Conservation (phyloP, 2,329 filamentous ascomycete species). For the Neoascochyta sp. region DNA sequence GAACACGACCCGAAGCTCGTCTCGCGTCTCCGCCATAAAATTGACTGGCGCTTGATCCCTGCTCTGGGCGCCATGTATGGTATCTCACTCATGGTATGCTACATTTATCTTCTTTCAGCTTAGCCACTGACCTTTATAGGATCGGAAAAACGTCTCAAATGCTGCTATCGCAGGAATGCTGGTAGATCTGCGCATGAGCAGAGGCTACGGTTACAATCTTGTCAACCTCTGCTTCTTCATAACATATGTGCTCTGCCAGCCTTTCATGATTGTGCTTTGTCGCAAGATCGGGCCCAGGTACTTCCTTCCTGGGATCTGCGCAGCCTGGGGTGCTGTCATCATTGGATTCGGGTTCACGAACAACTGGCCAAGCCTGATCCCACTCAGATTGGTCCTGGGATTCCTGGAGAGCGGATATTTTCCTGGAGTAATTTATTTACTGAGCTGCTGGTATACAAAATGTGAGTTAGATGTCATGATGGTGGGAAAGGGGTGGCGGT, state of each 20-base stretch:
- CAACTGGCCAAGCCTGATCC: constrained; percentile 17
- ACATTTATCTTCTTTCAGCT: no score
- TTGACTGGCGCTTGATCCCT: constrained; percentile 25
- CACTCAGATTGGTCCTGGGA: constrained; percentile 17
- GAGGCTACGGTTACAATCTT: constrained; percentile 18
- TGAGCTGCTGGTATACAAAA: constrained; percentile 24
- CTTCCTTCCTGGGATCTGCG: constrained; percentile 20
- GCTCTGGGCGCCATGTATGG: constrained; percentile 23
- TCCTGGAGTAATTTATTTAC: constrained; percentile 18
- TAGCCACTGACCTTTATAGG: no score
- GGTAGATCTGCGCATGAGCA: constrained; percentile 15
- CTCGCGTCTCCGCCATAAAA: constrained; percentile 17
- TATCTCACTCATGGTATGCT: constrained; percentile 24
- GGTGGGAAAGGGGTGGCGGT: no score
- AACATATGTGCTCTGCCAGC: constrained; percentile 23
- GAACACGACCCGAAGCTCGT: constrained; percentile 14
- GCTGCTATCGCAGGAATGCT: constrained; percentile 27
- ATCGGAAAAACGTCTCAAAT: constrained; percentile 26
- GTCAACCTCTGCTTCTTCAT: constrained; percentile 28
- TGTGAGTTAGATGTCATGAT: constrained; percentile 9
- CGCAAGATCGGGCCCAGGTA: constrained; percentile 18
- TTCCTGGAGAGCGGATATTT: constrained; percentile 22
- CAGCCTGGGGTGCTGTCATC: constrained; percentile 21
- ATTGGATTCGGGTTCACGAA: constrained; percentile 24
- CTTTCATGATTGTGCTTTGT: constrained; percentile 19